phyloP scores from a whole-genome alignment of 768 basidiomycete genomes.

The Suillus placidus region DNA sequence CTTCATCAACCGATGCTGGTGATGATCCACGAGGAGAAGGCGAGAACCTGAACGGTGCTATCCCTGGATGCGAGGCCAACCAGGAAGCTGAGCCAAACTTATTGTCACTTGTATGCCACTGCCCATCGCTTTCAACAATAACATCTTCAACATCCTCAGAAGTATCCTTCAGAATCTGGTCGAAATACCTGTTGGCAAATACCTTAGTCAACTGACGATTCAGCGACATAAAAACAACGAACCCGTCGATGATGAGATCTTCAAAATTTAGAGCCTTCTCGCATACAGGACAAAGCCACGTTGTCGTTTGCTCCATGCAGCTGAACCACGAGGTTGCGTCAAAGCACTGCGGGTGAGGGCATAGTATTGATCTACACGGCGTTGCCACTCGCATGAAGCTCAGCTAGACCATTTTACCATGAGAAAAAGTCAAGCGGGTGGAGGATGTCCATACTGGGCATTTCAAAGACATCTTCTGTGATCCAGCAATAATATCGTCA shows the following conservation, averaged over 20 bases:
- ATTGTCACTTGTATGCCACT: slow-evolving; percentile 94
- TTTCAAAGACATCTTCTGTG: slow-evolving; percentile 88
- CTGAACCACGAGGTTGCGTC: slow-evolving; percentile 94
- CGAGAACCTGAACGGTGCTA: slow-evolving; percentile 21
- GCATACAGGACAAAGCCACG: slow-evolving; percentile 95
- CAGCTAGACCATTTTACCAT: slow-evolving; percentile 47
- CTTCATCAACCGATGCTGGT: slow-evolving; percentile 32
- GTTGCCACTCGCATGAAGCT: slow-evolving; percentile 83
- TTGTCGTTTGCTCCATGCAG: slow-evolving; percentile 95
- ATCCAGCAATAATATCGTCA: slow-evolving; percentile 90
- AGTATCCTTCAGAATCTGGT: slow-evolving; percentile 77
- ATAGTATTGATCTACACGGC: slow-evolving; percentile 85
- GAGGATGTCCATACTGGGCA: slow-evolving; percentile 71
- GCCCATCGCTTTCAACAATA: slow-evolving; percentile 89
- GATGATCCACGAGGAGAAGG: slow-evolving; percentile 34
- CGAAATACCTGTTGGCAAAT: slow-evolving; percentile 67
- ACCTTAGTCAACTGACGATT: background rate
- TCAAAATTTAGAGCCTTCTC: slow-evolving; percentile 75
- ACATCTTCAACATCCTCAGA: slow-evolving; percentile 88
- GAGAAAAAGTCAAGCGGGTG: slow-evolving; percentile 9
- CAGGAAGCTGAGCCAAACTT: slow-evolving; percentile 78
- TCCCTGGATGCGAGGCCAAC: slow-evolving; percentile 57
- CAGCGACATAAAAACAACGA: slow-evolving; percentile 25
- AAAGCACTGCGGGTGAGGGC: slow-evolving; percentile 93
- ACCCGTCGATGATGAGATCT: slow-evolving; percentile 94